Conservation (phyloP, 1,284 basidiomycete species). For the Malassezia furfur region DNA sequence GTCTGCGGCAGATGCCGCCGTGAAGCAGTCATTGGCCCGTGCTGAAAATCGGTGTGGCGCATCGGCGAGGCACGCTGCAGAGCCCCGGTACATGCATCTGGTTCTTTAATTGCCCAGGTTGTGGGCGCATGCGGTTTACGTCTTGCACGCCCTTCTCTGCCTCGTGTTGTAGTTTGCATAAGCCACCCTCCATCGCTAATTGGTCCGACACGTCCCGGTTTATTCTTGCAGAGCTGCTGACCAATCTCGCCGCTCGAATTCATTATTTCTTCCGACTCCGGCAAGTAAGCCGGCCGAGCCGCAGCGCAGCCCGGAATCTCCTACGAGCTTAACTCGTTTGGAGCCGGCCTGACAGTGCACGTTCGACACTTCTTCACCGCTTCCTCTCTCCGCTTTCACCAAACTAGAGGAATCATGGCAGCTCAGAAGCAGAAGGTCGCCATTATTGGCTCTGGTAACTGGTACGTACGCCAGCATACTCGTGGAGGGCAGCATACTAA, state of each 20-base stretch:
- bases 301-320: background rate
- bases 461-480: conserved; percentile 13
- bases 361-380: background rate
- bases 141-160: too few species aligned
- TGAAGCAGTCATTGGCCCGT: background rate
- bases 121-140: too few species aligned
- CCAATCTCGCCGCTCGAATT: background rate
- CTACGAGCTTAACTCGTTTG: background rate
- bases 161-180: too few species aligned
- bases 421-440: conserved; percentile 53
- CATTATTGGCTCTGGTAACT: conserved; percentile 53
- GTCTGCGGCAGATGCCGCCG: conserved; percentile 1
- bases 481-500: background rate
- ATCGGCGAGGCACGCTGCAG: too few species aligned
- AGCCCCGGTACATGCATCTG: too few species aligned
- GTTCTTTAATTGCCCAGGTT: too few species aligned
- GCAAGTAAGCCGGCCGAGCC: background rate
- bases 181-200: too few species aligned
- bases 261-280: background rate
- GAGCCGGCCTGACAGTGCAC: background rate
- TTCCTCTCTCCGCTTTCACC: background rate
- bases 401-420: conserved; percentile 16
- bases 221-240: background rate
- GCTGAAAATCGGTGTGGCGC: background rate
- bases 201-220: too few species aligned